Conservation (phyloP, 306 rosid genomes). For the Malus sylvestris region DNA sequence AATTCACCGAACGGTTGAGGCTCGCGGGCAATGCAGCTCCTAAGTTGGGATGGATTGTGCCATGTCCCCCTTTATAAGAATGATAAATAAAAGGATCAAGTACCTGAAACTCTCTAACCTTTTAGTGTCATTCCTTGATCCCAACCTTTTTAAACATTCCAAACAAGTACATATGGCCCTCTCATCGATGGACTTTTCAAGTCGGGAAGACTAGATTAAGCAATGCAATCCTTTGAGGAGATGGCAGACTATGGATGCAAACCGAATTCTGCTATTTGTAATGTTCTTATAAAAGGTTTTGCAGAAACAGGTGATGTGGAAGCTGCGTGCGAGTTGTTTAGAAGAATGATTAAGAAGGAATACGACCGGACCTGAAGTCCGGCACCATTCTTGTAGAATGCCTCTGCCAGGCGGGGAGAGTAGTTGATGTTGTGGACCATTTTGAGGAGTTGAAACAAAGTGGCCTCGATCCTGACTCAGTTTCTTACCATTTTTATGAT, state of each 20-base stretch:
- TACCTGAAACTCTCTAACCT: too few species aligned
- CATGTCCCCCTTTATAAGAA: too few species aligned
- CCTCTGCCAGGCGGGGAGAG: constrained; percentile 53
- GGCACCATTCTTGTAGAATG: constrained; percentile 82
- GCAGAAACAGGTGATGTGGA: constrained; percentile 72
- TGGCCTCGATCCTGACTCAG: constrained; percentile 70
- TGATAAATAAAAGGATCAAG: too few species aligned
- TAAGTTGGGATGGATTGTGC: too few species aligned
- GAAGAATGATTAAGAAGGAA: constrained; percentile 73
- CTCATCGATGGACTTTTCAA: too few species aligned
- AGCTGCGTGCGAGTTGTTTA: constrained; percentile 54
- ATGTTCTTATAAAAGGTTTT: constrained; percentile 83
- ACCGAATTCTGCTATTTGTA: constrained; percentile 75
- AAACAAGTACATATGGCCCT: too few species aligned
- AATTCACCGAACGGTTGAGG: too few species aligned
- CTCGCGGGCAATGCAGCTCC: too few species aligned
- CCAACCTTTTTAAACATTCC: too few species aligned
- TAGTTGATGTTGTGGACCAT: constrained; percentile 67
- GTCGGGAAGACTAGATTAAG: constrained; percentile 18
- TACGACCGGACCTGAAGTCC: constrained; percentile 85
- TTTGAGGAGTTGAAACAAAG: constrained; percentile 74
- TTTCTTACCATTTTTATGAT: constrained; percentile 68
- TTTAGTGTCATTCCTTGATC: too few species aligned
- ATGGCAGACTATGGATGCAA: constrained; percentile 69
- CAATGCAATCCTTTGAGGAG: constrained; percentile 69